Evolutionary conservation across 176 grass and related monocot genomes (phyloP), one percentile per base, ranked within the genome.

Genomic region (Carex scoparia): DNA sequence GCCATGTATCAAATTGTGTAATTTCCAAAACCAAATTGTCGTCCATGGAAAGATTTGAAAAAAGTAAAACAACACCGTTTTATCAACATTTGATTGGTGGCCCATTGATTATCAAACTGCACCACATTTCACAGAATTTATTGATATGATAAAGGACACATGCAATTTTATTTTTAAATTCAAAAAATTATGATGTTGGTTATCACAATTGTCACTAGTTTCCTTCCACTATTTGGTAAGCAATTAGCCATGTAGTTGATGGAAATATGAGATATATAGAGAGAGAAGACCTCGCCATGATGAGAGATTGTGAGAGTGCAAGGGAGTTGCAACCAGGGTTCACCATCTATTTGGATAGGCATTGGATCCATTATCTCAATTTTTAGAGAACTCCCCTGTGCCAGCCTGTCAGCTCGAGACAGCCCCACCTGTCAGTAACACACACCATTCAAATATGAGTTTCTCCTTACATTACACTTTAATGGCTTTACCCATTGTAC

Each of bases 271-370:
- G 61, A 81, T 16, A 33, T 59, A 23, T 13, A 69, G 16, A 69
- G 59, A 72, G 15, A 77, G 60, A 31, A 1, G 85, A 97, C 94
- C 90, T 94, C 92, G 84, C 75, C 86, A 37, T 90, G 94, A 86
- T 94, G 94, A 89, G 92, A 97, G 71, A 97, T 85, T 84, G 86
- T 88, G 62, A 97, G 84, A 56, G 85, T 97, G 74, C 94, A 94
- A 38, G 92, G 90, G 53, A 88, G 88, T 66, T 97, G 91, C 30
- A 89, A 92, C 92, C 92, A 97, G 37, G 94, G 94, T 37, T 97
- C 94, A 73, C 92, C 94, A 86, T 97, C 94, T 0, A 97, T 92
- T 89, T 97, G 94, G 76, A 97, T 91, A 61, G 94, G 94, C 90
- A 97, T 92, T 32, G 83, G 19, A 80, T 85, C 86, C 56, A 46